Conservation (phyloP, 2,329 filamentous ascomycete species). For the Xylaria sp. region DNA sequence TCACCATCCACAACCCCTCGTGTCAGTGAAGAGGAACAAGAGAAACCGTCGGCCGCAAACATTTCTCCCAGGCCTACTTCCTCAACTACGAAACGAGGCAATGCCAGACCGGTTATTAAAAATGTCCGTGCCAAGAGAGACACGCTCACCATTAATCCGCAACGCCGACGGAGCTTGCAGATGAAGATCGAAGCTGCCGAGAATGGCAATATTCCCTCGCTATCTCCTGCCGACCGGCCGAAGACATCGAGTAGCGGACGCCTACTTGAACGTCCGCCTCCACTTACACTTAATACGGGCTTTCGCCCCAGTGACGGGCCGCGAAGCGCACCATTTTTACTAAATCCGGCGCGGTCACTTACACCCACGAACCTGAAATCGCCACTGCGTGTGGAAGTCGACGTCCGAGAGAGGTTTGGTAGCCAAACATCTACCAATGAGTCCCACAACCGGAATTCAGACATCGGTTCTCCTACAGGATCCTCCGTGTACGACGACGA, state of each 20-base stretch:
- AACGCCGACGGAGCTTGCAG: constrained; percentile 60
- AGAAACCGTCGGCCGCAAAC: constrained; percentile 45
- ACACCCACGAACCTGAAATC: constrained; percentile 26
- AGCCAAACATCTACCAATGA: not conserved
- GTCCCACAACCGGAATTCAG: constrained; percentile 1
- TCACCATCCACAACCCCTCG: constrained; percentile 58
- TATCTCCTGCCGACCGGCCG: constrained; percentile 32
- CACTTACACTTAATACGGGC: constrained; percentile 34
- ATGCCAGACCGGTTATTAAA: constrained; percentile 56
- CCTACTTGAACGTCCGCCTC: constrained; percentile 33
- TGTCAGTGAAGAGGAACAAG: constrained; percentile 55
- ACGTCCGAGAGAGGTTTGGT: not conserved
- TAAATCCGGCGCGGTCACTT: constrained; percentile 24
- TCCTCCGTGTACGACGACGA: constrained; percentile 40
- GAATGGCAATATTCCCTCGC: constrained; percentile 6
- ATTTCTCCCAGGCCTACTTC: constrained; percentile 28
- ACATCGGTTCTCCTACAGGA: constrained; percentile 34
- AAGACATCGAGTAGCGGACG: constrained; percentile 42
- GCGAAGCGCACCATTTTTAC: constrained; percentile 35
- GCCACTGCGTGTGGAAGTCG: constrained; percentile 23
- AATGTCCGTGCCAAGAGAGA: constrained; percentile 63
- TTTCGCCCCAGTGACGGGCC: constrained; percentile 29
- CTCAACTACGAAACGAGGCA: constrained; percentile 14
- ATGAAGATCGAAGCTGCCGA: constrained; percentile 57
- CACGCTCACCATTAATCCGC: constrained; percentile 59